phyloP scores from a whole-genome alignment of 2,329 filamentous ascomycete genomes.

The Alternaria dauci region DNA sequence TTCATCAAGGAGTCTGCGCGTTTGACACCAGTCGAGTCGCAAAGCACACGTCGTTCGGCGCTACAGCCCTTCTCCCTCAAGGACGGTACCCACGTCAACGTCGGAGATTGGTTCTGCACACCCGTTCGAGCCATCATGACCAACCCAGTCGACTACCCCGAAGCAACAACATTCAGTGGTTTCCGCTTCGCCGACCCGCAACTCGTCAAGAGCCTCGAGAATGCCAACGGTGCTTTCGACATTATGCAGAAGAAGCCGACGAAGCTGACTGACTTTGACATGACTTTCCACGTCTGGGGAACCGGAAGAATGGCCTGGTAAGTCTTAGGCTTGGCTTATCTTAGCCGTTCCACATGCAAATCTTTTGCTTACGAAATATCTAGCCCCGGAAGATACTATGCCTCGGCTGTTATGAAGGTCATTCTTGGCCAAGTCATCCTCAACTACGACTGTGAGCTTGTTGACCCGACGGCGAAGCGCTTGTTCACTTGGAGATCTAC shows the following conservation, averaged over 20 bases:
- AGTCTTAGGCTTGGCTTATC: neutral
- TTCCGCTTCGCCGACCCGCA: constrained; percentile 29
- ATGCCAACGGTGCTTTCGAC: constrained; percentile 1
- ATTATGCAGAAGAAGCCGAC: constrained; percentile 19
- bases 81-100: constrained; percentile 24
- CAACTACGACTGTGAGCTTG: constrained; percentile 28
- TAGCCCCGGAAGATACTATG: constrained; percentile 27
- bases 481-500: constrained; percentile 25
- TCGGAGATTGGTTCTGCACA: constrained; percentile 30
- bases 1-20: constrained; percentile 33
- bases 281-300: constrained; percentile 28
- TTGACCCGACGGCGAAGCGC: constrained; percentile 14
- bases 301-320: constrained; percentile 30
- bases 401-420: constrained; percentile 27
- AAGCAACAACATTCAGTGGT: constrained; percentile 26
- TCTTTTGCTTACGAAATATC: neutral
- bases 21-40: constrained; percentile 27
- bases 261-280: constrained; percentile 22
- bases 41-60: constrained; percentile 26
- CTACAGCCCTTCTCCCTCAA: constrained; percentile 25
- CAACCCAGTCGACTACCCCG: constrained; percentile 18
- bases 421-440: constrained; percentile 23
- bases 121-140: constrained; percentile 28
- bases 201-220: constrained; percentile 10
- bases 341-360: too few relatives aligned